phyloP scores from a whole-genome alignment of 305 asterid species.

The Fraxinus platypoda region DNA sequence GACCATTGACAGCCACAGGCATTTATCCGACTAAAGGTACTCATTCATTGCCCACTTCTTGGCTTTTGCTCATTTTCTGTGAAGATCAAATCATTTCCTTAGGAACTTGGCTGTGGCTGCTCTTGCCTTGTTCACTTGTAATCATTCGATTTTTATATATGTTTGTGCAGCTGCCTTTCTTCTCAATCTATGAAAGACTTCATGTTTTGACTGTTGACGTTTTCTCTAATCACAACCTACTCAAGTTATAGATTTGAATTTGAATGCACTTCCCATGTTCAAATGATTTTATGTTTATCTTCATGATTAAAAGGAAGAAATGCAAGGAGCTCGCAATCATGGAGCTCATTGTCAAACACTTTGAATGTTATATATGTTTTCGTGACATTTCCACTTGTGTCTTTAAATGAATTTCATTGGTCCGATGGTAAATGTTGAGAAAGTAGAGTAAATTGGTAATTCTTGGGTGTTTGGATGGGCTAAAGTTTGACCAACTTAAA shows the following conservation, averaged over 20 bases:
- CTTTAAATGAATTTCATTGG: neutral
- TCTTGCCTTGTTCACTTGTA: slow-evolving; percentile 25
- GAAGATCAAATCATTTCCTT: slow-evolving; percentile 26
- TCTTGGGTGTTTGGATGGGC: neutral
- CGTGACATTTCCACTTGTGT: neutral
- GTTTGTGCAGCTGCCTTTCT: slow-evolving; percentile 21
- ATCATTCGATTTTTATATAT: slow-evolving; percentile 16
- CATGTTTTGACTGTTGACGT: neutral
- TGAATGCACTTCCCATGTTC: neutral
- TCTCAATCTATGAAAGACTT: neutral
- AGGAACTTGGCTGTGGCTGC: slow-evolving; percentile 23
- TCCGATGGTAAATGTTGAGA: neutral
- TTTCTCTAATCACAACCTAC: neutral
- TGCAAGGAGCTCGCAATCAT: neutral
- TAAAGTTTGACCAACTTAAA: neutral
- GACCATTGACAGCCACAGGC: slow-evolving; percentile 19
- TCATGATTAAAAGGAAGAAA: neutral
- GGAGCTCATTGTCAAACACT: neutral
- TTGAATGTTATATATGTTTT: neutral
- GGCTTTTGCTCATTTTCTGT: slow-evolving; percentile 24
- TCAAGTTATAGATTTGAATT: neutral
- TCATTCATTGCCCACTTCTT: slow-evolving; percentile 17
- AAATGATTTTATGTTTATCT: neutral
- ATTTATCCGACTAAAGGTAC: slow-evolving; percentile 22
- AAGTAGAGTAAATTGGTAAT: neutral